Percentiles rank a stretch among this genome's conserved stretches.
These are phyloP conservation scores for Botrytis squamosa DNA, from an alignment of 2,329 filamentous ascomycete species.

Conservation along the genomic window DNA sequence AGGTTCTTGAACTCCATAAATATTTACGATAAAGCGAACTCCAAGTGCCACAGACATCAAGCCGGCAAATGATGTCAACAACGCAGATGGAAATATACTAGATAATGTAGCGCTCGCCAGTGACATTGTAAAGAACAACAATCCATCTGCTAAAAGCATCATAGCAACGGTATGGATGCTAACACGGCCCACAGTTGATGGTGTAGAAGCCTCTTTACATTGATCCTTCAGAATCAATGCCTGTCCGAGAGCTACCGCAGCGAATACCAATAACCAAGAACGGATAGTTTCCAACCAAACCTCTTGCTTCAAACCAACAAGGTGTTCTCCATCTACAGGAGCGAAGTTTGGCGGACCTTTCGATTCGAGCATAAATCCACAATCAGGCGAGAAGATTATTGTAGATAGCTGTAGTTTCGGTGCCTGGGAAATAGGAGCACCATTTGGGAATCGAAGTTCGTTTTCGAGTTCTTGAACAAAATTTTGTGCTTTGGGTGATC, in stretches of 20 bases:
- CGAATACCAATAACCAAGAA: slow-evolving; percentile 57
- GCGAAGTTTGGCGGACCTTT: slow-evolving; percentile 60
- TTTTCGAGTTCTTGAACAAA: slow-evolving; percentile 57
- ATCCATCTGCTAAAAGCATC: slow-evolving; percentile 62
- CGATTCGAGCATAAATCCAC: slow-evolving; percentile 63
- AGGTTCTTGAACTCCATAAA: slow-evolving; percentile 61
- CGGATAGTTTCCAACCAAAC: slow-evolving; percentile 56
- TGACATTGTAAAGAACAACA: slow-evolving; percentile 56
- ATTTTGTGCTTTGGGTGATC: slow-evolving; percentile 37
- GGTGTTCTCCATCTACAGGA: slow-evolving; percentile 52
- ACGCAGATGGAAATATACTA: slow-evolving; percentile 56
- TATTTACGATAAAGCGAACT: slow-evolving; percentile 57
- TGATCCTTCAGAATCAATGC: slow-evolving; percentile 61
- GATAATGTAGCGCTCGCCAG: slow-evolving; percentile 55
- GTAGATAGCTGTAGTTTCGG: slow-evolving; percentile 61
- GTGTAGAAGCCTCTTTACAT: slow-evolving; percentile 65
- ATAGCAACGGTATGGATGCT: slow-evolving; percentile 62
- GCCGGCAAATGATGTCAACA: slow-evolving; percentile 52
- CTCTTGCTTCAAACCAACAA: slow-evolving; percentile 61
- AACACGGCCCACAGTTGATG: slow-evolving; percentile 64
- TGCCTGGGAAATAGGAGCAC: slow-evolving; percentile 53
- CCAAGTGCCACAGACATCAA: slow-evolving; percentile 59
- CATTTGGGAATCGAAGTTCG: slow-evolving; percentile 61
- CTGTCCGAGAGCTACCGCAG: slow-evolving; percentile 58
- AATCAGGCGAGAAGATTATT: slow-evolving; percentile 67